Evolutionary conservation across 2,329 filamentous ascomycete species (phyloP).

Genomic region (Dactylella cylindrospora): DNA sequence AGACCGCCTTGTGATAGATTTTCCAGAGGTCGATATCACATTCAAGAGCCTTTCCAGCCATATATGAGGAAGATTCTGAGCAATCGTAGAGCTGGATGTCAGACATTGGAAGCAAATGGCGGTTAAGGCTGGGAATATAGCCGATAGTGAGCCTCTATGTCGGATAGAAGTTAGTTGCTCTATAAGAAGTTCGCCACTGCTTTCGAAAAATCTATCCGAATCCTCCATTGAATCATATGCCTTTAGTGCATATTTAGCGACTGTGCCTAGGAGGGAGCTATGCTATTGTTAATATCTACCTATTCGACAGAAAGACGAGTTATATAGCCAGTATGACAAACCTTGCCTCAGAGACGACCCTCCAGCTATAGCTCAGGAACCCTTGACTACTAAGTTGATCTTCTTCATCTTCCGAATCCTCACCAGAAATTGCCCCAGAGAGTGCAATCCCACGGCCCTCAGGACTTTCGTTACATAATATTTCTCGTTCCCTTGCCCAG

Average conservation of each 20-base stretch:
- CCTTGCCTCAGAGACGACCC: conserved; percentile 92
- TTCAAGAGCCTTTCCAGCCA: conserved; percentile 46
- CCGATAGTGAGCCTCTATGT: conserved; percentile 90
- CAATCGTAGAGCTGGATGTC: conserved; percentile 63
- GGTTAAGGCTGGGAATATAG: conserved; percentile 84
- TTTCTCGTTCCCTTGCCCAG: conserved; percentile 73
- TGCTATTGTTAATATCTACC: conserved; percentile 1
- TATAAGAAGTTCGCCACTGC: conserved; percentile 74
- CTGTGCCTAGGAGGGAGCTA: conserved; percentile 49
- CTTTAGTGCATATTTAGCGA: conserved; percentile 53
- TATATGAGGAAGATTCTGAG: conserved; percentile 44
- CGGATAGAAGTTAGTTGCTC: conserved; percentile 77
- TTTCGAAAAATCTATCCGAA: conserved; percentile 60
- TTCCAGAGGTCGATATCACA: conserved; percentile 44
- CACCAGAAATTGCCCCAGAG: conserved; percentile 70
- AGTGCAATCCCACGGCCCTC: conserved; percentile 75
- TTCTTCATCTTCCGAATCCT: conserved; percentile 53
- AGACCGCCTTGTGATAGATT: conserved; percentile 70
- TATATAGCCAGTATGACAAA: conserved; percentile 51
- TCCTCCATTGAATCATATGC: conserved; percentile 46
- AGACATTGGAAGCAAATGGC: conserved; percentile 71
- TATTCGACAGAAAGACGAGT: neutral
- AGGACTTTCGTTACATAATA: conserved; percentile 90
- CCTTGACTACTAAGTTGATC: conserved; percentile 74
- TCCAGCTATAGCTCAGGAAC: conserved; percentile 89